A percentile compares a stretch with the other conserved stretches of the same genome.
Conservation (phyloP, 352 stramenopile genomes). For the Globisporangium takayamanum region DNA sequence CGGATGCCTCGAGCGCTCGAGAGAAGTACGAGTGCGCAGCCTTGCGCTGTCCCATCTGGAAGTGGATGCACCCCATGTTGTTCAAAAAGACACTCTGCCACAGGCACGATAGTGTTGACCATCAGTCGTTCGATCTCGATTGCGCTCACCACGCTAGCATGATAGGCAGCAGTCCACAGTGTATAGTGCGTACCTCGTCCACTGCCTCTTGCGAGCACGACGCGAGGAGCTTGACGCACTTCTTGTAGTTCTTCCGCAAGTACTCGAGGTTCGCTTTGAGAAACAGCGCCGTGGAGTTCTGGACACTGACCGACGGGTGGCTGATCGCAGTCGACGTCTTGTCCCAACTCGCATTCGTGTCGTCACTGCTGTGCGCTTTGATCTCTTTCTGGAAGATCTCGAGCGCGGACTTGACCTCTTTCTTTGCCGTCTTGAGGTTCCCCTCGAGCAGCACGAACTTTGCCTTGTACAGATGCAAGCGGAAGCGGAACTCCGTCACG, state of each 20-base stretch:
- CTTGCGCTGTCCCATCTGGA: slow-evolving; percentile 86
- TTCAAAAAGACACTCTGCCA: slow-evolving; percentile 76
- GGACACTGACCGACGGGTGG: slow-evolving; percentile 69
- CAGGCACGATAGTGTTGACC: too few relatives aligned
- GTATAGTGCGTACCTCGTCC: slow-evolving; percentile 42
- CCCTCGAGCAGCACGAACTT: slow-evolving; percentile 87
- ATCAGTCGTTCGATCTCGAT: too few relatives aligned
- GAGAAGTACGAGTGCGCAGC: slow-evolving; percentile 90
- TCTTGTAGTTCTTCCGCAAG: slow-evolving; percentile 92
- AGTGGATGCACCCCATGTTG: slow-evolving; percentile 92
- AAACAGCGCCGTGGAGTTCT: slow-evolving; percentile 88
- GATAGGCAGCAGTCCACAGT: neutral
- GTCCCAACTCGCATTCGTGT: slow-evolving; percentile 24
- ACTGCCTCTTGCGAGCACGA: slow-evolving; percentile 83
- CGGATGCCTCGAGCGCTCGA: slow-evolving; percentile 63
- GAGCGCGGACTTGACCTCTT: slow-evolving; percentile 90
- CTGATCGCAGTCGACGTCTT: slow-evolving; percentile 72
- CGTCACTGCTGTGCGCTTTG: slow-evolving; percentile 32
- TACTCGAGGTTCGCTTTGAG: slow-evolving; percentile 93
- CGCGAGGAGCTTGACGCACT: slow-evolving; percentile 90
- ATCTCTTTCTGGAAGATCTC: slow-evolving; percentile 93
- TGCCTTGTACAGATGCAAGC: slow-evolving; percentile 89
- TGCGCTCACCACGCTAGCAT: too few relatives aligned
- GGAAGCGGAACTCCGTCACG: slow-evolving; percentile 87
- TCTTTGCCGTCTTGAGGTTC: slow-evolving; percentile 88